Conservation (phyloP, 1,284 basidiomycete genomes). For the Microbotryum scabiosae region DNA sequence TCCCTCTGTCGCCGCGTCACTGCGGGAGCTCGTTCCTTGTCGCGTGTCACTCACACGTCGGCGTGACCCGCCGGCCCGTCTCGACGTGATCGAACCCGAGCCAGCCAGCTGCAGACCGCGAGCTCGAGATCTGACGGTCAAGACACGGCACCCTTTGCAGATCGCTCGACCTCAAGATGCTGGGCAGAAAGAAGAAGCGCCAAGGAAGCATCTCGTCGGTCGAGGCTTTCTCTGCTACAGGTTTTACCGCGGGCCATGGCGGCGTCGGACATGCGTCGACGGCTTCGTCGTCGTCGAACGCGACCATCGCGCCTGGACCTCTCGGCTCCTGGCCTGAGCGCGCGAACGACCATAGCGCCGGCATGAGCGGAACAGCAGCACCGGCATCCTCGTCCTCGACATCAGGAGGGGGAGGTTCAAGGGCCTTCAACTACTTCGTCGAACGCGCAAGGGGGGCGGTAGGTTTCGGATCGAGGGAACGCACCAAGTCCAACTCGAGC, state of each 20-base stretch:
- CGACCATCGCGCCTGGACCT: background rate
- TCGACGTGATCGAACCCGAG: background rate
- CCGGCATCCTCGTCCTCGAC: too few relatives aligned
- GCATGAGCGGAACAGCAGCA: too few relatives aligned
- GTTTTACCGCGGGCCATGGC: background rate
- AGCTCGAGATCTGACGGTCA: background rate
- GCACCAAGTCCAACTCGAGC: background rate
- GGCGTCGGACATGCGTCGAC: background rate
- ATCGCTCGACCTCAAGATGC: background rate
- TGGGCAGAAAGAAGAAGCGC: constrained; percentile 7
- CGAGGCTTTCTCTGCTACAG: background rate
- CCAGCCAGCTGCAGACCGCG: background rate
- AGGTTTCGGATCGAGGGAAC: background rate
- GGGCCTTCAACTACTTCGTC: constrained; percentile 5
- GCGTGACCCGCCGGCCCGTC: too few relatives aligned
- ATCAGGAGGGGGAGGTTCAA: background rate
- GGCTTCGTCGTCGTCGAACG: background rate
- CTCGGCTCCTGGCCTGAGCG: background rate
- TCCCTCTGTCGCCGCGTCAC: background rate
- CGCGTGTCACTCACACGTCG: background rate
- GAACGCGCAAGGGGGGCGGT: constrained; percentile 9
- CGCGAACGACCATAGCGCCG: background rate
- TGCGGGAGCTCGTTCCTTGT: background rate
- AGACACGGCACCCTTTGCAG: background rate
- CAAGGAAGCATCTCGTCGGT: constrained; percentile 4